Conservation (phyloP, 2,329 filamentous ascomycete species). For the Coniella lustricola region DNA sequence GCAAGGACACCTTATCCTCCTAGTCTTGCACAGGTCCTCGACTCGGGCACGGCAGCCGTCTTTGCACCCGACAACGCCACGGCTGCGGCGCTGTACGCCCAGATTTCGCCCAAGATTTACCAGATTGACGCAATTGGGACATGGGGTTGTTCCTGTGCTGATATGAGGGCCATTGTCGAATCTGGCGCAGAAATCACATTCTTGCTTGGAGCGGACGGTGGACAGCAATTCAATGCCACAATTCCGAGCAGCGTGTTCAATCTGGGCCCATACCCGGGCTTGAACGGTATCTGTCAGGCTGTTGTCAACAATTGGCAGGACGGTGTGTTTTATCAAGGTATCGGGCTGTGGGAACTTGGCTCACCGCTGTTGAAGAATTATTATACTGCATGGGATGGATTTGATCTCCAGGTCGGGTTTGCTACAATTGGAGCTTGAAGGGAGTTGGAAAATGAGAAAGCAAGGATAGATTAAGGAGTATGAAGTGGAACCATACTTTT, state of each 20-base stretch:
- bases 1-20: conserved; percentile 4
- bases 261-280: conserved; percentile 24
- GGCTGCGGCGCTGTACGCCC: conserved; percentile 23
- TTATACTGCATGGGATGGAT: conserved; percentile 28
- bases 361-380: conserved; percentile 27
- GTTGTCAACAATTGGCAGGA: conserved; percentile 21
- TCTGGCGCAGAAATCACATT: conserved; percentile 22
- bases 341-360: conserved; percentile 24
- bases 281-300: conserved; percentile 23
- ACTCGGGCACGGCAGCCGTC: conserved; percentile 26
- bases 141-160: conserved; percentile 25
- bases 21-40: conserved; percentile 19
- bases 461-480: too few species aligned
- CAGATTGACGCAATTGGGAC: conserved; percentile 24
- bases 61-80: conserved; percentile 23
- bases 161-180: conserved; percentile 20
- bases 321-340: not conserved
- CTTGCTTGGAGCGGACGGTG: conserved; percentile 19
- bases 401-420: conserved; percentile 22
- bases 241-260: conserved; percentile 24
- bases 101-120: conserved; percentile 23
- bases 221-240: conserved; percentile 20
- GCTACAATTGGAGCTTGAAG: too few species aligned
- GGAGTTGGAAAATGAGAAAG: too few species aligned
- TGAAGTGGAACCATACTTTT: too few species aligned